Evolutionary conservation across 768 basidiomycete species (phyloP), one percentile per base, ranked within the genome.

Genomic region (Tricholoma matsutake): DNA sequence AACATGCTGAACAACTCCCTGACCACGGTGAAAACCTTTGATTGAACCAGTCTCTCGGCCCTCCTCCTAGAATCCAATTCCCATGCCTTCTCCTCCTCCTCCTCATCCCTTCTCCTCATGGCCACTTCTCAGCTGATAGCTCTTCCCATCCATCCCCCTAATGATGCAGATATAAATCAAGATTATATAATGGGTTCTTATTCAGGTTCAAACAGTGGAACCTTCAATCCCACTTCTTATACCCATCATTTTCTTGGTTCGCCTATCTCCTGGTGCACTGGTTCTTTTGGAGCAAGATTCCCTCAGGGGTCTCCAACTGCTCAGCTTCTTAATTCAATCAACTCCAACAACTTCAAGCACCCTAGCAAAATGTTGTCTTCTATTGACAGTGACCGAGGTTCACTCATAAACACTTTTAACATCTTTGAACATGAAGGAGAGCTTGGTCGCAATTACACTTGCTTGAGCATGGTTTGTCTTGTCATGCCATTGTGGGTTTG

Each of bases 381-480:
- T 3, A 69, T 84, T 25, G 86, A 88, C 63, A 83, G 80, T 61
- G 88, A 89, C 65, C 76, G 82, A 18, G 83, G 82, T 18, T 79
- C 78, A 0, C 77, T 92, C 35, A 73, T 87, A 68, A 88, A 88
- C 70, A 87, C 89, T 4, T 78, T 89, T 69, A 83, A 82, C 39
- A 76, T 84, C 16, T 81, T 87, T 63, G 86, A 88, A 67, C 79
- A 83, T 54, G 88, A 91, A 67, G 88, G 87, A 63, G 91, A 93
- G 64, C 76, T 91, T 16, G 92, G 91, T 73, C 87, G 89, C 64
- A 88, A 96, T 72, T 97, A 94, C 77, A 86, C 87, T 1, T 97
- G 95, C 75, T 97, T n/a, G n/a, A n/a, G n/a, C n/a, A n/a, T n/a
- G n/a, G n/a, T n/a, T n/a, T n/a, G n/a, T n/a, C n/a, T n/a, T n/a